Base-by-base conservation (phyloP, 345 rosid species). In the Gossypium bickii region DNA sequence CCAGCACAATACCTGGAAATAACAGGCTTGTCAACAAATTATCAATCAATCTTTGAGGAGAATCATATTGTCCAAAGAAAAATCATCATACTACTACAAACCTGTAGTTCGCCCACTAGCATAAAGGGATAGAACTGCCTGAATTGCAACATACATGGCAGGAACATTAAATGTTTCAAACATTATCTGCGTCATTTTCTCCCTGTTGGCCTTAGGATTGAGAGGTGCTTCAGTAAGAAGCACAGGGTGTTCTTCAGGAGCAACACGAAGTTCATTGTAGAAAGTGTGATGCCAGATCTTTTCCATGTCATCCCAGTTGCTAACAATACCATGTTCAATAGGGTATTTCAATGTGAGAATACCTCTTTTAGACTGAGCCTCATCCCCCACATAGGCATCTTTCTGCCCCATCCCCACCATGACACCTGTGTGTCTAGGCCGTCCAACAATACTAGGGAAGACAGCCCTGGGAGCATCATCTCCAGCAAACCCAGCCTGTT, bases 21-120 rank as follows among this genome's bases (percentile, higher is more conserved):
- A 18, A 71, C 6, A 56, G 18, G 65, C 20, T 56, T 71, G 7
- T 56, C 44, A 71, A 41, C 52, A 56, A 49, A 34, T 9, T 27
- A 13, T 13, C 58, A 49, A 27, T 49, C 73, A 68, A 55, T 12
- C 52, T 53, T 45, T 7, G 34, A 67, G 18, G 0, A 22, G 55
- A 45, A 55, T 38, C 49, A 11, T 34, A 10, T 56, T 5, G 17
- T 38, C 49, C 3, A 2, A 55, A 12, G 29, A 10, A 9, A 15
- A 56, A 9, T 25, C 25, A 34, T 67, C 34, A 67, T 3, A 27
- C 55, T 1, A 57, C 15, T 7, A 76, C 83, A 48, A 74, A 86
- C 91, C 91, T n/a, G 91, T 87, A 25, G 89, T 87, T 70, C 91
- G 89, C 24, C 91, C 91, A 83, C 91, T 87, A 69, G 91, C 84